These are phyloP conservation scores for Fusarium incarnatum DNA, from an alignment of 2,329 filamentous ascomycete species.

Conservation along the genomic window DNA sequence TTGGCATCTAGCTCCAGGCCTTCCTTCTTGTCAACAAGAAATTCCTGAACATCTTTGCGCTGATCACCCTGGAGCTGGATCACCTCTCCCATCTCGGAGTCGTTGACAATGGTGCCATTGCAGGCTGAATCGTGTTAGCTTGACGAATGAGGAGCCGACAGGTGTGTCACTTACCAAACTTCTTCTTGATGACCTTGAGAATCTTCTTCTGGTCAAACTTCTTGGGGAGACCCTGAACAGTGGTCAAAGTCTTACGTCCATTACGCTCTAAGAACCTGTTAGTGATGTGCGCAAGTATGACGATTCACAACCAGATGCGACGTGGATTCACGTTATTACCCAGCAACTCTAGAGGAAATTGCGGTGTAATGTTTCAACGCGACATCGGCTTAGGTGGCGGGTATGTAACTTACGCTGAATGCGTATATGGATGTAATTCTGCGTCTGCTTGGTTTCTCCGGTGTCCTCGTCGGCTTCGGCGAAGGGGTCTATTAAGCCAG, in stretches of 20 bases:
- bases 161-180: conserved; percentile 78
- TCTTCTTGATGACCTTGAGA: conserved; percentile 99
- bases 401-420: conserved; percentile 83
- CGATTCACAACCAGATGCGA: not conserved
- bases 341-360: conserved; percentile 25
- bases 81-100: conserved; percentile 98
- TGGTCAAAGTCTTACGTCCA: conserved; percentile 99
- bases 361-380: conserved; percentile 22
- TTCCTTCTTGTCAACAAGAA: conserved; percentile 95
- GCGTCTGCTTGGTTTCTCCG: conserved; percentile 92
- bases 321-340: conserved; percentile 4
- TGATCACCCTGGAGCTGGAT: conserved; percentile 99
- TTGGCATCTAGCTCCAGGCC: conserved; percentile 94
- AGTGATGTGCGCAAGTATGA: conserved; percentile 10
- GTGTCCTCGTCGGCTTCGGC: conserved; percentile 99
- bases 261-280: conserved; percentile 81
- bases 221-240: conserved; percentile 97
- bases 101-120: conserved; percentile 99
- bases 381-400: conserved; percentile 6
- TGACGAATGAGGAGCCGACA: not conserved
- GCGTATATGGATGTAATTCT: conserved; percentile 99
- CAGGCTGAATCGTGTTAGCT: conserved; percentile 70
- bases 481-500: conserved; percentile 85
- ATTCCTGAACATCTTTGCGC: conserved; percentile 98
- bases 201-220: conserved; percentile 99